Base-by-base conservation (phyloP, 108 stramenopile genomes). In the Nitzschia putrida region DNA sequence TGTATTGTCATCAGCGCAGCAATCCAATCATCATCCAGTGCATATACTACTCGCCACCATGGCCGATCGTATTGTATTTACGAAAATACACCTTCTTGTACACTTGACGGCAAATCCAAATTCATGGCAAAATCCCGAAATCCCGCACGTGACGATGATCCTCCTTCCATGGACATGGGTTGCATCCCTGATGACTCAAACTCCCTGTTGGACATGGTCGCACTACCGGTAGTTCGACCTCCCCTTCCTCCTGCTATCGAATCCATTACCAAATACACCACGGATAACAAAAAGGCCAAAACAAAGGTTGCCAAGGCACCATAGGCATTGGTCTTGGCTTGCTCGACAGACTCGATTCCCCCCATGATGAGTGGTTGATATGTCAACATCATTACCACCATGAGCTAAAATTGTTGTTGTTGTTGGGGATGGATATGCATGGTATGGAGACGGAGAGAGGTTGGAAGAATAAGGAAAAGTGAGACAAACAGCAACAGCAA, bases 301-400 rank as follows among this genome's bases (percentile, higher is more conserved):
- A 88, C 57, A 75, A 93, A 90, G 60, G 85, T 80, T 54, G 80
- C 80, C 75, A 86, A 81, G 39, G 88, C 92, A 29, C 92, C 92
- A 70, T 86, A 90, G 3, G 92, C 89, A 78, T 72, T 89, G 38
- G 72, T 69, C 68, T 83, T 85, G 13, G 86, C 85, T 18, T 82
- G 29, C 43, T 85, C 79, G 18, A 71, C 23, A 73, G 90, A 83
- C 22, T 88, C 81, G 53, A 93, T 84, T 16, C 92, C 92, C 43
- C 74, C 83, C 37, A 93, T 86, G 66, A 80, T 85, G 37, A 90
- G 80, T 20, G 89, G 89, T 57, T 93, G 89, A 34, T 64, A 77
- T 43, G 77, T 82, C 50, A 93, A 68, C 85, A 93, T 83, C 43
- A 83, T 68, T 38, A 83, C 84, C 10, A 93, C 86, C 83, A 81